These are phyloP conservation scores for Microdochium paspali DNA, from an alignment of 2,329 filamentous ascomycete species.

Conservation along the genomic window DNA sequence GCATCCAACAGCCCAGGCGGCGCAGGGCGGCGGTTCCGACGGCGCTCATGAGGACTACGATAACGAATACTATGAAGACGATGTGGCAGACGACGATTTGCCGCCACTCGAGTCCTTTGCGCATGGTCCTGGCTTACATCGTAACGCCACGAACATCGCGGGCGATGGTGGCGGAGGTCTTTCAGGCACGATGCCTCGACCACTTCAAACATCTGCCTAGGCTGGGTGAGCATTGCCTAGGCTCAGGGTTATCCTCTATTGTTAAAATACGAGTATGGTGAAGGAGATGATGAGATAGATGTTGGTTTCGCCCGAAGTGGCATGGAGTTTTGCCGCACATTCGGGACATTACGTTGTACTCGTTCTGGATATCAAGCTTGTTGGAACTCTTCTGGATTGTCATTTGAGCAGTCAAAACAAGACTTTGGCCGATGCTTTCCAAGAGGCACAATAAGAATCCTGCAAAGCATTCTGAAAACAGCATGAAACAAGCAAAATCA, in stretches of 20 bases:
- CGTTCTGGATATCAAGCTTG: too few relatives aligned
- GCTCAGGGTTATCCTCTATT: background rate
- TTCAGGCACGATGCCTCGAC: background rate
- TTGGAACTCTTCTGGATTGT: too few relatives aligned
- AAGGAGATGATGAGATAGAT: too few relatives aligned
- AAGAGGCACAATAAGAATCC: too few relatives aligned
- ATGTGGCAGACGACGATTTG: constrained; percentile 16
- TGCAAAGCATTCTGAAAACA: too few relatives aligned
- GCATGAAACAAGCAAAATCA: too few relatives aligned
- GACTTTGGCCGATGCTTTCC: too few relatives aligned
- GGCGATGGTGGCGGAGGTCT: background rate
- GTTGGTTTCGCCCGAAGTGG: too few relatives aligned
- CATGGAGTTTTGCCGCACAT: too few relatives aligned
- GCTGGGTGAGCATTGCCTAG: background rate
- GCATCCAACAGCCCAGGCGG: constrained; percentile 1
- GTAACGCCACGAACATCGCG: background rate
- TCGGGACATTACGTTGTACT: too few relatives aligned
- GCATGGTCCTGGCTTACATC: background rate
- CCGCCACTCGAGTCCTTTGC: constrained; percentile 6
- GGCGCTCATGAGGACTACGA: constrained; percentile 19
- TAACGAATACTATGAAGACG: constrained; percentile 28
- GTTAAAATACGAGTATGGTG: background rate
- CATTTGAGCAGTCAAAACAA: too few relatives aligned
- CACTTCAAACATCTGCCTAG: background rate
- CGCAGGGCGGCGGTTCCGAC: constrained; percentile 8